Conservation (phyloP, 2,329 filamentous ascomycete species). For the Juglanconis sp. region DNA sequence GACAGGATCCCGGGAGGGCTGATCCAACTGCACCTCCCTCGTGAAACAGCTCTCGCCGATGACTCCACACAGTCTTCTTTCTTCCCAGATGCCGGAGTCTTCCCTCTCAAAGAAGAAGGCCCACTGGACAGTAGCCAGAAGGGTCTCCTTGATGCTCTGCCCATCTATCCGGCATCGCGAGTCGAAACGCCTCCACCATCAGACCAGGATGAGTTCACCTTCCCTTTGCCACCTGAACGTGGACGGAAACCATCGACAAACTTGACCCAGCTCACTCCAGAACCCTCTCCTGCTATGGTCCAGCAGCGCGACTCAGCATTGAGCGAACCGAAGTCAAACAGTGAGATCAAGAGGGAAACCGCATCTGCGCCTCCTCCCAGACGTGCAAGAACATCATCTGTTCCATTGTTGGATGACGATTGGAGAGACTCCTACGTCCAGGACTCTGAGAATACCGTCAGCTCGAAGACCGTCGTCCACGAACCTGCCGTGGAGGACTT, state of each 20-base stretch:
- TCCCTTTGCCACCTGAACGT: slow-evolving; percentile 11
- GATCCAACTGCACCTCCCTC: slow-evolving; percentile 11
- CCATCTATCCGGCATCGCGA: slow-evolving; percentile 16
- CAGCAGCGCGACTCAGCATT: slow-evolving; percentile 13
- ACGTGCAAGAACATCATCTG: slow-evolving; percentile 5
- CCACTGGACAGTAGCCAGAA: not conserved
- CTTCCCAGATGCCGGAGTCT: not conserved
- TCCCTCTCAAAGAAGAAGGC: slow-evolving; percentile 3
- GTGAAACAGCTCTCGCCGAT: slow-evolving; percentile 12
- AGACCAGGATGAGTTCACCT: slow-evolving; percentile 19
- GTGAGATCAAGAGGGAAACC: slow-evolving; percentile 4
- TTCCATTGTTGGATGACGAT: slow-evolving; percentile 15
- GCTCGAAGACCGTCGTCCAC: slow-evolving; percentile 36
- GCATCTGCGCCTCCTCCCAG: slow-evolving; percentile 1
- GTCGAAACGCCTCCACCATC: slow-evolving; percentile 20
- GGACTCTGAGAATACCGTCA: slow-evolving; percentile 21
- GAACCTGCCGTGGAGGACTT: slow-evolving; percentile 55
- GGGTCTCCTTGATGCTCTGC: slow-evolving; percentile 17
- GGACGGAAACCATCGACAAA: slow-evolving; percentile 6
- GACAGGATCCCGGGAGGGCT: slow-evolving; percentile 17
- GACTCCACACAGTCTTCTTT: not conserved
- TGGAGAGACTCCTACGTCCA: slow-evolving; percentile 17
- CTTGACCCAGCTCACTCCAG: slow-evolving; percentile 12
- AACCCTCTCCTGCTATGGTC: slow-evolving; percentile 18
- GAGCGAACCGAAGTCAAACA: slow-evolving; percentile 14